Evolutionary conservation across 139 green algal species (phyloP).

Genomic region (Haematococcus sp.): DNA sequence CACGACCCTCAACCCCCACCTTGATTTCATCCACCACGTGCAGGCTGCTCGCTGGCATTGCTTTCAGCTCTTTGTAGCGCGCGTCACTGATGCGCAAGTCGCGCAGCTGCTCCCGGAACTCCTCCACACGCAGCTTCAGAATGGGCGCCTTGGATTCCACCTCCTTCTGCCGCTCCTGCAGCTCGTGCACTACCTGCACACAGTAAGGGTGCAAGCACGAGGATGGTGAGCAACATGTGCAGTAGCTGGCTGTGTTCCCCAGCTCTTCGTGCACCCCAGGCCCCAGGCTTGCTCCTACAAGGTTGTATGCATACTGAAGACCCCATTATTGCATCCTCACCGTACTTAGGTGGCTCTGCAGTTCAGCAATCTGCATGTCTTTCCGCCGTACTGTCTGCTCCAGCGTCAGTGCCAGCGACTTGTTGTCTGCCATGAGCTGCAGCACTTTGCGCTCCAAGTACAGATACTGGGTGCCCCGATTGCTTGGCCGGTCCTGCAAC

Average conservation of each 20-base stretch:
- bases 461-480: background rate
- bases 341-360: slow-evolving; percentile 13
- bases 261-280: background rate
- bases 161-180: slow-evolving; percentile 33
- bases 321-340: background rate
- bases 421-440: slow-evolving; percentile 37
- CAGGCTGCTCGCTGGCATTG: slow-evolving; percentile 16
- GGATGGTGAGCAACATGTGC: background rate
- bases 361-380: slow-evolving; percentile 23
- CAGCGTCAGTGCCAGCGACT: slow-evolving; percentile 13
- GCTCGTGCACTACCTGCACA: slow-evolving; percentile 19
- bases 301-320: background rate
- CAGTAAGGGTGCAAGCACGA: background rate
- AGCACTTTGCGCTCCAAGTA: slow-evolving; percentile 29
- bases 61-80: slow-evolving; percentile 33
- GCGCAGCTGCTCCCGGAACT: slow-evolving; percentile 24
- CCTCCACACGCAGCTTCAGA: slow-evolving; percentile 21
- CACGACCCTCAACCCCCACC: no score
- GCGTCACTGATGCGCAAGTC: slow-evolving; percentile 34
- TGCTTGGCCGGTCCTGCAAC: background rate
- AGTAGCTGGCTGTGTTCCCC: background rate
- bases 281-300: background rate
- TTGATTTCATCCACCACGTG: slow-evolving; percentile 36
- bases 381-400: slow-evolving; percentile 13
- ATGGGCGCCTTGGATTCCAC: slow-evolving; percentile 35